Base-by-base conservation (phyloP, 2,329 filamentous ascomycete species). In the Trichoderma koningii region DNA sequence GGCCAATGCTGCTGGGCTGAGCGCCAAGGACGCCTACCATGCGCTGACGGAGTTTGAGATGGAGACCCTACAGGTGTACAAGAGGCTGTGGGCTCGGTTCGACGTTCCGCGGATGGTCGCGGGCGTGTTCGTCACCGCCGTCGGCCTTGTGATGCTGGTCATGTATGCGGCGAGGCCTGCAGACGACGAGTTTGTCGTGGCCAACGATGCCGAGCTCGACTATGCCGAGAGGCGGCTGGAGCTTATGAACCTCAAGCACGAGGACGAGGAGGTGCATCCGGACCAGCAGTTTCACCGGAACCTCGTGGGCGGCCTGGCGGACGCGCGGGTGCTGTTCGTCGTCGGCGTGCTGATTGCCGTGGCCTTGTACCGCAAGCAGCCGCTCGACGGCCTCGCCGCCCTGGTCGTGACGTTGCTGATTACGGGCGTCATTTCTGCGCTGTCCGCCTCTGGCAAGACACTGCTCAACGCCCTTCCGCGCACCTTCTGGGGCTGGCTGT, bases 401-500 rank as follows among this genome's bases (percentile, higher is more conserved):
- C 71, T 85, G 15, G 69, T 76, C 15, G 67, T 71, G 5, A 69
- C 73, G 3, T 60, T 78, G 38, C 69, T 76, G 67, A 69, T 76
- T 68, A 76, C 78, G 3, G 85, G 83, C 62, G 78, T 78, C 51
- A 73, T 75, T 56, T 73, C 76, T 15, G 78, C 77, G 57, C 77
- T 85, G 5, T 75, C 82, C 26, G 76, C 78, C 7, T 65, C 73
- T 44, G 78, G 80, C 41, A 82, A 80, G 70, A 78, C 76, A 10
- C 64, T 87, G 19, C 69, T 75, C 38, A 83, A 83, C 66, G 73
- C 91, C 42, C 70, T 92, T 10, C 93, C 93, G 0, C 85, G 78
- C n/a, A 90, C 86, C 0, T 79, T 93, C 62, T 99, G 94, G 93
- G 90, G 92, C n/a, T 94, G 91, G 88, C 80, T 96, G 66, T 89